Conservation (phyloP, 2,329 filamentous ascomycete genomes). For the Dactylellina parvicollis region DNA sequence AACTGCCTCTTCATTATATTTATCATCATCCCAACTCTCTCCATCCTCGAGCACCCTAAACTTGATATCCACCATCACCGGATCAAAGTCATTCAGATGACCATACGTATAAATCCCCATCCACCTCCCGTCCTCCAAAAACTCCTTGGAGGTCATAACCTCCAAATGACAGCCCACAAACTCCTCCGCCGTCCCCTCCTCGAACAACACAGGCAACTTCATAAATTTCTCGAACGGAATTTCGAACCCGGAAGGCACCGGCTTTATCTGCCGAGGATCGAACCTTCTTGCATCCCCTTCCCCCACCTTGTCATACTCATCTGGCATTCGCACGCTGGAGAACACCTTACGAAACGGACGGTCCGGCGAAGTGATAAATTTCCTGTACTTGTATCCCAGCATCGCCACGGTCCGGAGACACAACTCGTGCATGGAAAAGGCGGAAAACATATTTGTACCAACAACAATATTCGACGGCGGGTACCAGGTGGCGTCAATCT, state of each 20-base stretch:
- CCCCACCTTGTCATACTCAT: background rate
- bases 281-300: background rate
- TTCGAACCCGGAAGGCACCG: slow-evolving; percentile 11
- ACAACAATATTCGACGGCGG: background rate
- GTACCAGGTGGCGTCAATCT: background rate
- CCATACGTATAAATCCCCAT: slow-evolving; percentile 37
- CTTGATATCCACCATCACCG: slow-evolving; percentile 28
- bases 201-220: slow-evolving; percentile 21
- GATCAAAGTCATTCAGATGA: slow-evolving; percentile 15
- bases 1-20: background rate
- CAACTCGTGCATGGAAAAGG: slow-evolving; percentile 18
- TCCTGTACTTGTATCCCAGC: slow-evolving; percentile 8
- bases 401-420: slow-evolving; percentile 19
- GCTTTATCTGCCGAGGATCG: slow-evolving; percentile 18
- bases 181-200: slow-evolving; percentile 6
- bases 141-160: slow-evolving; percentile 30
- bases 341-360: background rate
- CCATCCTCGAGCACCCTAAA: slow-evolving; percentile 15
- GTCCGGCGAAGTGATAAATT: background rate
- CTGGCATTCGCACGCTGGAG: background rate
- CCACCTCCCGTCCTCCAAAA: slow-evolving; percentile 37
- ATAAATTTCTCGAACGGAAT: slow-evolving; percentile 46
- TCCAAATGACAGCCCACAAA: slow-evolving; percentile 49
- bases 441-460: background rate
- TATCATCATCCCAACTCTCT: background rate